phyloP scores from a whole-genome alignment of 306 rosid genomes.

The Betula pendula region DNA sequence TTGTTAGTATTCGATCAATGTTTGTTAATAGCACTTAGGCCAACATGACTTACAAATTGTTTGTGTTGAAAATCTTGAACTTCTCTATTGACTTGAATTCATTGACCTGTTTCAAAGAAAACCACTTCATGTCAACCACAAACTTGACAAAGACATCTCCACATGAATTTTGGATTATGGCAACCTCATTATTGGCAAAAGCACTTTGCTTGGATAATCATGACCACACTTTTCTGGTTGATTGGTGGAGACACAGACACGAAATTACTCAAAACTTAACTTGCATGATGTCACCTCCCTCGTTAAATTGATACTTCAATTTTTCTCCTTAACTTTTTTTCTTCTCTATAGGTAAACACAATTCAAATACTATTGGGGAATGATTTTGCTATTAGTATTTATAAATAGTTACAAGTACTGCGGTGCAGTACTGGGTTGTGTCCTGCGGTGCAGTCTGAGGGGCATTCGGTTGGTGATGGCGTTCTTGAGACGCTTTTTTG shows the following conservation, averaged over 20 bases:
- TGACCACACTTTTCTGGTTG: not conserved
- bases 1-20: slow-evolving; percentile 30
- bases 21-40: slow-evolving; percentile 16
- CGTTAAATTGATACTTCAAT: not conserved
- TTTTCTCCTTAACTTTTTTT: not conserved
- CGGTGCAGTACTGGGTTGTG: too few species aligned
- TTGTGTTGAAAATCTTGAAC: slow-evolving; percentile 98
- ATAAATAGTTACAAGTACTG: not conserved
- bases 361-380: not conserved
- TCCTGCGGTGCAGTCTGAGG: too few species aligned
- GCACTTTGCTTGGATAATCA: not conserved
- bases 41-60: slow-evolving; percentile 72
- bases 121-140: slow-evolving; percentile 27
- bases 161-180: not conserved
- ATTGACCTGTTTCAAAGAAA: slow-evolving; percentile 57
- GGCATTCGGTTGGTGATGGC: too few species aligned
- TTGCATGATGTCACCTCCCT: not conserved
- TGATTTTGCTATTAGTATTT: not conserved
- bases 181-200: slow-evolving; percentile 2
- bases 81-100: slow-evolving; percentile 98
- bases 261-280: not conserved
- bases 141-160: slow-evolving; percentile 19
- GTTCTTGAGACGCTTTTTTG: too few species aligned
- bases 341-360: not conserved
- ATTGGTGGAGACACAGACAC: not conserved